A percentile compares a stretch with the other conserved stretches of the same genome.
Evolutionary conservation across 495 filamentous ascomycete genomes (phyloP).

Genomic region (Peziza echinospora): DNA sequence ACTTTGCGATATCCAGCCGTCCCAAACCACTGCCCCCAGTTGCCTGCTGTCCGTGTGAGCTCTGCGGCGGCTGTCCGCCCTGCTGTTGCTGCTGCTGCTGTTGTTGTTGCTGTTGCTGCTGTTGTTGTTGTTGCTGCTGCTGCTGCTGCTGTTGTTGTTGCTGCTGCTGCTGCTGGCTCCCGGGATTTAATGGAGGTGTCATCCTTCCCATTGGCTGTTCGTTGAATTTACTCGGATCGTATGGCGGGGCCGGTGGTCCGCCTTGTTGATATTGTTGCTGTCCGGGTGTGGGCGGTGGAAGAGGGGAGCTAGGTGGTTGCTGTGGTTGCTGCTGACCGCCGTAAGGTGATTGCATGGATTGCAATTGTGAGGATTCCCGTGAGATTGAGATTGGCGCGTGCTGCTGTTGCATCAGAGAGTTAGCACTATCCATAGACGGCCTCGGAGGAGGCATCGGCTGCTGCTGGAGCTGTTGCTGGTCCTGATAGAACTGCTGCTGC

Average conservation of each 20-base stretch:
- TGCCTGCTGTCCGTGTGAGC: background rate
- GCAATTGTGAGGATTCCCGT: constrained; percentile 26
- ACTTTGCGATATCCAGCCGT: constrained; percentile 8
- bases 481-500: constrained; percentile 4
- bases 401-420: background rate
- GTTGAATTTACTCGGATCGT: constrained; percentile 16
- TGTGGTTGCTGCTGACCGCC: constrained; percentile 19
- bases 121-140: background rate
- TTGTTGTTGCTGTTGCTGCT: constrained; percentile 4
- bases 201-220: constrained; percentile 13
- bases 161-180: constrained; percentile 7
- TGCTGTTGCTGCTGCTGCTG: constrained; percentile 22
- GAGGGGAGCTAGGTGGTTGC: constrained; percentile 7
- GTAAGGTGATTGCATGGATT: constrained; percentile 21
- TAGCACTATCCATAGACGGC: constrained; percentile 1
- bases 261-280: constrained; percentile 2
- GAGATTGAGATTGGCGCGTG: constrained; percentile 20
- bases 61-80: constrained; percentile 5
- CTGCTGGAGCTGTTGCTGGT: constrained; percentile 2
- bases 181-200: constrained; percentile 13
- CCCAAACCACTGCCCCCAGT: background rate
- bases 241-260: constrained; percentile 7
- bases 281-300: constrained; percentile 1
- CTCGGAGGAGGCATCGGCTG: constrained; percentile 1
- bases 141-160: constrained; percentile 9